Evolutionary conservation across 495 filamentous ascomycete genomes (phyloP).

Genomic region (Trichoderma erinaceum): DNA sequence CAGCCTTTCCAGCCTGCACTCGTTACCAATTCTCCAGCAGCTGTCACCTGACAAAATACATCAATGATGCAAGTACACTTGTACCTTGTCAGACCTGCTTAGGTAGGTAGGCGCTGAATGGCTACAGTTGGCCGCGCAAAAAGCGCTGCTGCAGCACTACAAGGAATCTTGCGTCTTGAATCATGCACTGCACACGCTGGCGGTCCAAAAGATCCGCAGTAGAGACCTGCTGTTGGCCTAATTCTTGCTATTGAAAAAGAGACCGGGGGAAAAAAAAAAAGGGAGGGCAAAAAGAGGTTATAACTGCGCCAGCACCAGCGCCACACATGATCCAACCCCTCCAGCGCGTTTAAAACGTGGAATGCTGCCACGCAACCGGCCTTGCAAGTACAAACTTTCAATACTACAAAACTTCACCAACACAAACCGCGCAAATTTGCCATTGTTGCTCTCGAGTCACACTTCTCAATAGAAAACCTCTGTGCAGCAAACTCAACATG

Average conservation of each 20-base stretch:
- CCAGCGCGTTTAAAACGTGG: not conserved
- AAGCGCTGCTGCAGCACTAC: not conserved
- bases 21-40: not conserved
- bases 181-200: slow-evolving; percentile 6
- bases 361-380: not conserved
- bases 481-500: not conserved
- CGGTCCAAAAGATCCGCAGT: not conserved
- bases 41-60: not conserved
- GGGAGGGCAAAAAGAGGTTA: too few relatives aligned
- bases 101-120: not conserved
- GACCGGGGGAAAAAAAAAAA: too few relatives aligned
- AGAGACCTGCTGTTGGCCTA: too few relatives aligned
- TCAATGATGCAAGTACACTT: not conserved
- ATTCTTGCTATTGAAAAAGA: too few relatives aligned
- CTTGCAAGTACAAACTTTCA: not conserved
- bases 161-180: not conserved
- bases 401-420: not conserved
- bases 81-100: not conserved
- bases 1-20: too few relatives aligned
- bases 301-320: not conserved
- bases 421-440: not conserved
- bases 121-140: not conserved
- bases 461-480: not conserved
- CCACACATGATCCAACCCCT: slow-evolving; percentile 4
- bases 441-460: not conserved